These are phyloP conservation scores for Calonectria leucothoes DNA, from an alignment of 2,329 filamentous ascomycete genomes.

Conservation along the genomic window DNA sequence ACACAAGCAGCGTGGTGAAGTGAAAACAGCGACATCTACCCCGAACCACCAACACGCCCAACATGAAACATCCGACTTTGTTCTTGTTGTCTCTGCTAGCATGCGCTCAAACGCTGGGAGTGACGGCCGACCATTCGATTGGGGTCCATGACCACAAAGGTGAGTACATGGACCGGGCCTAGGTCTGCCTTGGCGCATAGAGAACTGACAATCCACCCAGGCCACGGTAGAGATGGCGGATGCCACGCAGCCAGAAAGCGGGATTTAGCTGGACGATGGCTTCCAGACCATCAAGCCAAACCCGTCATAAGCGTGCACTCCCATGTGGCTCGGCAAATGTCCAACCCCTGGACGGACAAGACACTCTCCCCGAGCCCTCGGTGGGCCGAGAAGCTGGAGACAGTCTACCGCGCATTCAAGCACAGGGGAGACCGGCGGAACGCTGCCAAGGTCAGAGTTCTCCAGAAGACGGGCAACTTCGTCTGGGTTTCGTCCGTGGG, in stretches of 20 bases:
- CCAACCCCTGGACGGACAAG: slow-evolving; percentile 14
- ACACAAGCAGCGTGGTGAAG: not conserved
- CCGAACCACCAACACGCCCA: not conserved
- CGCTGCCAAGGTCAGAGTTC: slow-evolving; percentile 11
- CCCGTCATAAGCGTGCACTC: not conserved
- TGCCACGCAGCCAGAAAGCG: not conserved
- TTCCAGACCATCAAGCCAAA: not conserved
- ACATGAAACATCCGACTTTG: slow-evolving; percentile 6
- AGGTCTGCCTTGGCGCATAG: not conserved
- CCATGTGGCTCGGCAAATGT: not conserved
- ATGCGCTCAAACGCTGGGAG: not conserved
- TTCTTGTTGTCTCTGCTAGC: slow-evolving; percentile 5
- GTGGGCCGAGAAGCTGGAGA: slow-evolving; percentile 13
- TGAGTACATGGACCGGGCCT: not conserved
- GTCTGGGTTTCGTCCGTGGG: slow-evolving; percentile 13
- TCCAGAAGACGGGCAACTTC: slow-evolving; percentile 15
- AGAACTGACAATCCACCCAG: not conserved
- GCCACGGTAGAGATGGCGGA: not conserved
- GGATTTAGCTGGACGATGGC: not conserved
- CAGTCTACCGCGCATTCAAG: not conserved
- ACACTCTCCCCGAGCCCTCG: slow-evolving; percentile 8
- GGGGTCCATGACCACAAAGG: not conserved
- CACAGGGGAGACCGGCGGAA: not conserved
- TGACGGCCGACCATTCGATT: not conserved
- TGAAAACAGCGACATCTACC: not conserved